phyloP scores from a whole-genome alignment of 176 grass and related monocot genomes.

The Canna indica region DNA sequence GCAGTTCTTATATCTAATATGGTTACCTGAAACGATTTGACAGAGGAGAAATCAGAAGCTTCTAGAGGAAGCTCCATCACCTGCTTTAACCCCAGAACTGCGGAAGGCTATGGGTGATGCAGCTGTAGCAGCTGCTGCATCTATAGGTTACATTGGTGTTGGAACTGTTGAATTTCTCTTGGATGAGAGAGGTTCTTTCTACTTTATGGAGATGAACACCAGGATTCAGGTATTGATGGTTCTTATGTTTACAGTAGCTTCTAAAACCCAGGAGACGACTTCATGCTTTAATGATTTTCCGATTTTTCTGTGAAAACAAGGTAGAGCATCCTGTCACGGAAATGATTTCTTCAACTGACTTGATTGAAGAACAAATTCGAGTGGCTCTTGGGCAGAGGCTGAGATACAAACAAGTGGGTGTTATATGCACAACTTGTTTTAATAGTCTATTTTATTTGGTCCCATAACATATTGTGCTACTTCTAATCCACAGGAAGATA shows the following conservation, averaged over 20 bases:
- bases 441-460: not conserved
- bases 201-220: constrained; percentile 57
- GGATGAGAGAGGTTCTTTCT: constrained; percentile 43
- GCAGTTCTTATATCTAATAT: too few relatives aligned
- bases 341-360: constrained; percentile 48
- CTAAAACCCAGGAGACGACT: too few relatives aligned
- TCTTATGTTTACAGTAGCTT: not conserved
- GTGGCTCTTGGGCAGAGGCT: constrained; percentile 42
- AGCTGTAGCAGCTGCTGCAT: constrained; percentile 37
- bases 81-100: constrained; percentile 35
- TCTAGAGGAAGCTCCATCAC: constrained; percentile 49
- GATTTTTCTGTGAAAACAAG: constrained; percentile 28
- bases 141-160: constrained; percentile 47
- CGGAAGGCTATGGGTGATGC: constrained; percentile 47
- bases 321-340: constrained; percentile 48
- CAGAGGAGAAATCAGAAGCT: constrained; percentile 55
- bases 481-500: constrained; percentile 29
- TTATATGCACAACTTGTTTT: not conserved
- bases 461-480: not conserved
- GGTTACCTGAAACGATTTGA: too few relatives aligned
- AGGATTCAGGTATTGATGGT: constrained; percentile 40
- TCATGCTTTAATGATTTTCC: too few relatives aligned
- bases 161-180: constrained; percentile 49
- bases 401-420: constrained; percentile 33
- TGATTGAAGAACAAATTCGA: constrained; percentile 43